Percentiles rank a stretch among this genome's conserved stretches.
phyloP scores from a whole-genome alignment of 1,139 yeast species.

The Yamadazyma oceani region DNA sequence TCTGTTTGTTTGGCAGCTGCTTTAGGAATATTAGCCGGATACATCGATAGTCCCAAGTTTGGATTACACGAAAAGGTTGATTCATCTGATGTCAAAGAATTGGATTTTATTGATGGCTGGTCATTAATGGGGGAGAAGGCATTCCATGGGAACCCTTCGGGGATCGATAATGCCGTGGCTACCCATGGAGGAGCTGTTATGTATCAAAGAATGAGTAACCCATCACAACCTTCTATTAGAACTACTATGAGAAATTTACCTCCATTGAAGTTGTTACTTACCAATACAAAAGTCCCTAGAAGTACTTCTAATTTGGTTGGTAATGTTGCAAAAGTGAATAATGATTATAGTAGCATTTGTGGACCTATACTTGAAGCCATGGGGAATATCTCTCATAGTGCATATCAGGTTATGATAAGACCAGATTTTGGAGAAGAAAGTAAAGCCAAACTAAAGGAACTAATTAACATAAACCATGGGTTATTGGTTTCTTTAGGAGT shows the following conservation, averaged over 20 bases:
- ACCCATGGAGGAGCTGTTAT: conserved; percentile 94
- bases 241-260: conserved; percentile 75
- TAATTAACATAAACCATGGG: conserved; percentile 88
- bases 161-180: conserved; percentile 96
- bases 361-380: conserved; percentile 67
- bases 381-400: conserved; percentile 67
- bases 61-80: conserved; percentile 28
- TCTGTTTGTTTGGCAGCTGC: conserved; percentile 85
- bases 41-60: conserved; percentile 37
- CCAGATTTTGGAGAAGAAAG: conserved; percentile 50
- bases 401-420: conserved; percentile 58
- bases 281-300: conserved; percentile 84
- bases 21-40: conserved; percentile 61
- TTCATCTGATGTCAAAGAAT: conserved; percentile 42
- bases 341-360: conserved; percentile 54
- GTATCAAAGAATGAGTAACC: conserved; percentile 66
- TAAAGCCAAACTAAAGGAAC: conserved; percentile 51
- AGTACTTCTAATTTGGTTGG: conserved; percentile 84
- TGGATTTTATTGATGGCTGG: conserved; percentile 76
- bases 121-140: conserved; percentile 92
- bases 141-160: conserved; percentile 96
- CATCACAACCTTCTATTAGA: conserved; percentile 56
- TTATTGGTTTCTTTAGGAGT: conserved; percentile 84
- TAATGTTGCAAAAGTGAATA: conserved; percentile 61
- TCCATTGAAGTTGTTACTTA: conserved; percentile 67